Conservation (phyloP, 2,329 filamentous ascomycete species). For the Diplodia scrobiculata region DNA sequence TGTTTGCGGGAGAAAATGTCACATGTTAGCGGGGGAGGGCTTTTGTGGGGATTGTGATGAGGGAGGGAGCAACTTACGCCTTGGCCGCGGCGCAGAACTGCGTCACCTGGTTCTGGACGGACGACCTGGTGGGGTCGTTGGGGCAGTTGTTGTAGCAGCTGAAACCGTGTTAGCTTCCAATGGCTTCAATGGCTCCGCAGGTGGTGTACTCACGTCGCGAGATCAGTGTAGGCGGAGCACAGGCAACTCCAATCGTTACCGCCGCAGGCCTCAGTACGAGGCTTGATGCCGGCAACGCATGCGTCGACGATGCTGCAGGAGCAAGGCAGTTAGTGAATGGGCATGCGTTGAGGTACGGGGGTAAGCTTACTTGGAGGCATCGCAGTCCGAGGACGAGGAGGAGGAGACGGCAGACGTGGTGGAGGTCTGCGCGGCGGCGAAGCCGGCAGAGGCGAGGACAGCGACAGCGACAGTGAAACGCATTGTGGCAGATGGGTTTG, state of each 20-base stretch:
- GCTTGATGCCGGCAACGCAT: constrained; percentile 49
- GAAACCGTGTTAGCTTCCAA: constrained; percentile 25
- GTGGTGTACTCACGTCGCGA: constrained; percentile 51
- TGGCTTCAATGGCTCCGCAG: neutral
- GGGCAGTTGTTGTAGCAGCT: constrained; percentile 69
- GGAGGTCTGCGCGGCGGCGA: constrained; percentile 29
- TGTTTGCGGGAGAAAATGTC: neutral
- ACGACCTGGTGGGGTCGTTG: constrained; percentile 44
- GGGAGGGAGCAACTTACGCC: constrained; percentile 38
- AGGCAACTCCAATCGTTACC: constrained; percentile 59
- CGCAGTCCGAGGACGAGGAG: constrained; percentile 34
- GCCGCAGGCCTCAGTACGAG: constrained; percentile 49
- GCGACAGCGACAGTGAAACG: constrained; percentile 23
- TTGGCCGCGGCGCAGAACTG: constrained; percentile 49
- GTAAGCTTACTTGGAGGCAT: constrained; percentile 44
- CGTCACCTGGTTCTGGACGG: constrained; percentile 42
- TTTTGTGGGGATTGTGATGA: too few species aligned
- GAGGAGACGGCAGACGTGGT: constrained; percentile 5
- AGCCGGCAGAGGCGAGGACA: constrained; percentile 28
- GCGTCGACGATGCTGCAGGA: constrained; percentile 53
- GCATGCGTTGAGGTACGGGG: neutral
- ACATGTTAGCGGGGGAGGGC: neutral
- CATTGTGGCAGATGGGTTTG: constrained; percentile 9
- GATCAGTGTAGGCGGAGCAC: constrained; percentile 58
- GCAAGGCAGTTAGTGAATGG: neutral